Percentiles rank a stretch among this genome's conserved stretches.
Evolutionary conservation across 192 early-diverging fungal species (phyloP).

Genomic region (Backusella westeae): DNA sequence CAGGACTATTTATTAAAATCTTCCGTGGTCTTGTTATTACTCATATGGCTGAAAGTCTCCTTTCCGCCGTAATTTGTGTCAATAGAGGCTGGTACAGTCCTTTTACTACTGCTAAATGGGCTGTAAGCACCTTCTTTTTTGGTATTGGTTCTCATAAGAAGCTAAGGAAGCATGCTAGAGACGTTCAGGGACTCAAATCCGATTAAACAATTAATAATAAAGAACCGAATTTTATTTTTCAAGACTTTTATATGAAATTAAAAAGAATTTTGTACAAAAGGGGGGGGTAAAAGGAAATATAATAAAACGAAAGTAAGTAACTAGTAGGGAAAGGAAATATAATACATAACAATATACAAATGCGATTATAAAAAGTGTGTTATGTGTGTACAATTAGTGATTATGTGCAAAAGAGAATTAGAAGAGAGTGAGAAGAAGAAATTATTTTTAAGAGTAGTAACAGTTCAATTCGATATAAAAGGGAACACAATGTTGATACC

Average conservation of each 20-base stretch:
- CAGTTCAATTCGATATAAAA: not conserved
- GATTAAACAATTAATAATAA: constrained; percentile 2
- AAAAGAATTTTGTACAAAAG: not conserved
- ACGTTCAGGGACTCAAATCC: constrained; percentile 3
- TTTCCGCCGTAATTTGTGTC: constrained; percentile 19
- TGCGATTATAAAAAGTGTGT: not conserved
- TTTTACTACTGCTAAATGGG: constrained; percentile 33
- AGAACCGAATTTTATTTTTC: not conserved
- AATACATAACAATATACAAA: constrained; percentile 10
- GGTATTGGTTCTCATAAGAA: constrained; percentile 25
- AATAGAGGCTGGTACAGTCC: constrained; percentile 30
- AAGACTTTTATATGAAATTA: not conserved
- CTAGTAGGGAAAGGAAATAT: not conserved
- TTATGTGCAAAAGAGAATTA: constrained; percentile 1
- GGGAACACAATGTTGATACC: not conserved
- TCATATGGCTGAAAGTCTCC: constrained; percentile 27
- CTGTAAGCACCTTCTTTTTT: constrained; percentile 22
- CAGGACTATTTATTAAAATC: not conserved
- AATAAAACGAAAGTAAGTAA: not conserved
- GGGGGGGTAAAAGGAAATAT: not conserved
- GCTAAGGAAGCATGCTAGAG: constrained; percentile 21
- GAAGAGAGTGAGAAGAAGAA: not conserved
- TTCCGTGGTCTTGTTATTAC: not conserved
- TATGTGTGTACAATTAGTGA: not conserved
- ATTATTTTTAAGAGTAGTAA: not conserved